Conservation (phyloP, 768 basidiomycete genomes). For the Rossbeevera mucosa region DNA sequence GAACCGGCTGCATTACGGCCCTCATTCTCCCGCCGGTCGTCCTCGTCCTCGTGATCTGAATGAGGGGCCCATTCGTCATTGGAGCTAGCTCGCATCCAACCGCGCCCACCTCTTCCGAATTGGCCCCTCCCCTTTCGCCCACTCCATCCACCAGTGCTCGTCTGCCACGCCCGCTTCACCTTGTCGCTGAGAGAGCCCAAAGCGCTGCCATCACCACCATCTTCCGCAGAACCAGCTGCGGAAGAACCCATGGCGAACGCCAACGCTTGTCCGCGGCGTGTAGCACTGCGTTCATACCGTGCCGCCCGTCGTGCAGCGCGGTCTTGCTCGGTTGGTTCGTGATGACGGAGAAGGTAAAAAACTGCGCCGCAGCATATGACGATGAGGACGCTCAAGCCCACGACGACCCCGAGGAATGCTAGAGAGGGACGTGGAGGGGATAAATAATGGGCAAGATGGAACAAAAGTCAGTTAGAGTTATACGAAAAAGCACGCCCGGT, state of each 20-base stretch:
- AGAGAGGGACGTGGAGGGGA: background rate
- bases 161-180: conserved; percentile 20
- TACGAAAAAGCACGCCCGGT: background rate
- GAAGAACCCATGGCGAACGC: conserved; percentile 9
- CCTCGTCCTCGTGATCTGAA: conserved; percentile 16
- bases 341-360: conserved; percentile 51
- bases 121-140: background rate
- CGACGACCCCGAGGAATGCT: conserved; percentile 60
- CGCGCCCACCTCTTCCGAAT: conserved; percentile 30
- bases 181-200: conserved; percentile 25
- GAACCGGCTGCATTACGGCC: background rate
- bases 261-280: conserved; percentile 21
- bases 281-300: conserved; percentile 19
- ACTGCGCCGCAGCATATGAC: conserved; percentile 49
- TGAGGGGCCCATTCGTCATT: conserved; percentile 45
- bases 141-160: background rate
- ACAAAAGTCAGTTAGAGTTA: background rate
- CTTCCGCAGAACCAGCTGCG: background rate
- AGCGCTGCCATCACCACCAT: background rate
- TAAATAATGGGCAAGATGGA: background rate
- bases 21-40: background rate
- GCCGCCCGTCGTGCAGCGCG: conserved; percentile 34
- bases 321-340: conserved; percentile 40
- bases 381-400: conserved; percentile 51
- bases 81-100: conserved; percentile 51